A percentile compares a stretch with the other conserved stretches of the same genome.
Evolutionary conservation across 2,329 filamentous ascomycete species (phyloP).

Genomic region (Myriangium duriaei): DNA sequence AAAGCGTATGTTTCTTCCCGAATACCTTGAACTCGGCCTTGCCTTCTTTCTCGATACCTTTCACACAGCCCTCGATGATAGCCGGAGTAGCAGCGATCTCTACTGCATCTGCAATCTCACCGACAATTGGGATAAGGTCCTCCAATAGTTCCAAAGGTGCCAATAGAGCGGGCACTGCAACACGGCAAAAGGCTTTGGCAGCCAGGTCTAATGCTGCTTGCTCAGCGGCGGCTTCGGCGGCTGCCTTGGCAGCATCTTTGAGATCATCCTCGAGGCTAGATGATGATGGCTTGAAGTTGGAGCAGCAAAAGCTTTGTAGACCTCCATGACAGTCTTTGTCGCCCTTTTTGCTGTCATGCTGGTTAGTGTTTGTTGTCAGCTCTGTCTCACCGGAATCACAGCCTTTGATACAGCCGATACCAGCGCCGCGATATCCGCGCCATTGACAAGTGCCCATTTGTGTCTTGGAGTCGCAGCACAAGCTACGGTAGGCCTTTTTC

Average conservation of each 20-base stretch:
- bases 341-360: slow-evolving; percentile 17
- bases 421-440: slow-evolving; percentile 19
- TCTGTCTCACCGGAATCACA: slow-evolving; percentile 22
- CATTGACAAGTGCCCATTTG: slow-evolving; percentile 20
- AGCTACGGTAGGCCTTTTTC: slow-evolving; percentile 16
- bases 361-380: slow-evolving; percentile 20
- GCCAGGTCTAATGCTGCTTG: slow-evolving; percentile 23
- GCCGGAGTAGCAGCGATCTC: slow-evolving; percentile 20
- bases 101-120: slow-evolving; percentile 13
- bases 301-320: slow-evolving; percentile 15
- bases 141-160: slow-evolving; percentile 12
- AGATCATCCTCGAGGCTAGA: slow-evolving; percentile 15
- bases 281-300: slow-evolving; percentile 20
- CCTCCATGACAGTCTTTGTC: slow-evolving; percentile 22
- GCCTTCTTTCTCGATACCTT: slow-evolving; percentile 25
- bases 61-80: slow-evolving; percentile 20
- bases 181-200: slow-evolving; percentile 24
- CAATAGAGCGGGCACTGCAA: slow-evolving; percentile 23
- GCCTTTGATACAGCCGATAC: slow-evolving; percentile 19
- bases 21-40: slow-evolving; percentile 20
- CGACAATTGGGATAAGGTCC: slow-evolving; percentile 11
- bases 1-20: slow-evolving; percentile 17
- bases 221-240: slow-evolving; percentile 19
- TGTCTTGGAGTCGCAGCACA: slow-evolving; percentile 20
- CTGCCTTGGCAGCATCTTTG: slow-evolving; percentile 18